phyloP scores from a whole-genome alignment of 345 rosid species.

The Boechera retrofracta region DNA sequence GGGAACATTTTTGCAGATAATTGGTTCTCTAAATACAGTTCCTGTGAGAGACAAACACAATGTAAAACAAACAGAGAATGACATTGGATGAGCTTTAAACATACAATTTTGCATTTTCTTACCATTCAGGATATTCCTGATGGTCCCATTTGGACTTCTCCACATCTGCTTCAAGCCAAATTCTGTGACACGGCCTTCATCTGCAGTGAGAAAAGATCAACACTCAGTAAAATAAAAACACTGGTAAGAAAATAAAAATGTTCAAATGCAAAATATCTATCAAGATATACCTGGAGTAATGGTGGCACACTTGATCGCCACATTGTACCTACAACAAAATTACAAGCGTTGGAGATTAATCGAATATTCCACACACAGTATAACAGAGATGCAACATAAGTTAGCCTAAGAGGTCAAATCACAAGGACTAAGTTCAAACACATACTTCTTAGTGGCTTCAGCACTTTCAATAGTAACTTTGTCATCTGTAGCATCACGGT shows the following conservation, averaged over 20 bases:
- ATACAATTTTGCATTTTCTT: conserved; percentile 28
- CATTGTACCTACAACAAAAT: conserved; percentile 74
- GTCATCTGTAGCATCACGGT: conserved; percentile 74
- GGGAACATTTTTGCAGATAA: conserved; percentile 90
- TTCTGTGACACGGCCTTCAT: conserved; percentile 91
- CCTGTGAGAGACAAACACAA: conserved; percentile 55
- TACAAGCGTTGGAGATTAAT: background rate
- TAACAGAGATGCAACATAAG: background rate
- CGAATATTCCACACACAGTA: background rate
- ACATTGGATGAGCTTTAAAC: conserved; percentile 8
- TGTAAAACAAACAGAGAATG: conserved; percentile 10
- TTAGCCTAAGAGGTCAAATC: background rate
- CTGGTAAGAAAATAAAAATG: background rate
- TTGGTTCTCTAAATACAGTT: conserved; percentile 98
- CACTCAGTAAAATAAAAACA: conserved; percentile 18
- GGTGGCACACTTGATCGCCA: conserved; percentile 97
- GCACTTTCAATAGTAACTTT: conserved; percentile 72
- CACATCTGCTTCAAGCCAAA: conserved; percentile 92
- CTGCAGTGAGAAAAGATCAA: conserved; percentile 48
- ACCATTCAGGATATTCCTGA: conserved; percentile 96
- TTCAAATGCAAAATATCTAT: background rate
- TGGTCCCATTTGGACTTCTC: conserved; percentile 98
- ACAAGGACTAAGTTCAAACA: background rate
- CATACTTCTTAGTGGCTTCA: conserved; percentile 73
- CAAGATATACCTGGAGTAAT: conserved; percentile 88